A percentile compares a stretch with the other conserved stretches of the same genome.
phyloP scores from a whole-genome alignment of 306 rosid species.

The Delonix regia region DNA sequence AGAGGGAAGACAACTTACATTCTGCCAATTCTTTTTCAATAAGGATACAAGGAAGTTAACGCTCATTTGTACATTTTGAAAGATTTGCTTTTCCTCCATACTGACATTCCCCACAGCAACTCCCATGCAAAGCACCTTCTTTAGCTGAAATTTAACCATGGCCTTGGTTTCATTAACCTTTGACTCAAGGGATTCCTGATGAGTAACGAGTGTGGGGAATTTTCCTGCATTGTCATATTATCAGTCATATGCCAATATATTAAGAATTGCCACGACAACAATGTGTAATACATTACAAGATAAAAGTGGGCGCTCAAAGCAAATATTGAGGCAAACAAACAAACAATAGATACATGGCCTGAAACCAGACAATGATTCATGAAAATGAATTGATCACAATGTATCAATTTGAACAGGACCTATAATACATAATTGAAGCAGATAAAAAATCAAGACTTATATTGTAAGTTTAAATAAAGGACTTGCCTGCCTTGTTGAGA shows the following conservation, averaged over 20 bases:
- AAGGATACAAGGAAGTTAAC: conserved; percentile 87
- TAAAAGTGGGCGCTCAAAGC: neutral
- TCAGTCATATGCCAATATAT: neutral
- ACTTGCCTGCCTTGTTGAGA: conserved; percentile 92
- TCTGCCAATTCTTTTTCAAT: conserved; percentile 89
- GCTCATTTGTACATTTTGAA: conserved; percentile 82
- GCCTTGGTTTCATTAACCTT: conserved; percentile 88
- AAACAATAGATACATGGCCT: neutral
- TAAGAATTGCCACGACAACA: neutral
- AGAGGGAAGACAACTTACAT: conserved; percentile 51
- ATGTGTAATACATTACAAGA: neutral
- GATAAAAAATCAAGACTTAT: neutral
- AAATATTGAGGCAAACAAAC: neutral
- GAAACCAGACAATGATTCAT: neutral
- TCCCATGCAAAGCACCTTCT: conserved; percentile 92
- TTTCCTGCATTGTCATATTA: conserved; percentile 52
- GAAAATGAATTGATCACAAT: neutral
- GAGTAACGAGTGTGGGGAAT: conserved; percentile 80
- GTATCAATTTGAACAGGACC: neutral
- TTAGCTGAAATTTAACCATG: conserved; percentile 79
- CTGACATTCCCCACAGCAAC: conserved; percentile 84
- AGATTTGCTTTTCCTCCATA: conserved; percentile 92
- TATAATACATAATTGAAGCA: too few species aligned
- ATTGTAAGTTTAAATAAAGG: neutral
- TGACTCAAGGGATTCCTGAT: conserved; percentile 84